Base-by-base conservation (phyloP, 1,284 basidiomycete species). In the Malassezia vespertilionis region DNA sequence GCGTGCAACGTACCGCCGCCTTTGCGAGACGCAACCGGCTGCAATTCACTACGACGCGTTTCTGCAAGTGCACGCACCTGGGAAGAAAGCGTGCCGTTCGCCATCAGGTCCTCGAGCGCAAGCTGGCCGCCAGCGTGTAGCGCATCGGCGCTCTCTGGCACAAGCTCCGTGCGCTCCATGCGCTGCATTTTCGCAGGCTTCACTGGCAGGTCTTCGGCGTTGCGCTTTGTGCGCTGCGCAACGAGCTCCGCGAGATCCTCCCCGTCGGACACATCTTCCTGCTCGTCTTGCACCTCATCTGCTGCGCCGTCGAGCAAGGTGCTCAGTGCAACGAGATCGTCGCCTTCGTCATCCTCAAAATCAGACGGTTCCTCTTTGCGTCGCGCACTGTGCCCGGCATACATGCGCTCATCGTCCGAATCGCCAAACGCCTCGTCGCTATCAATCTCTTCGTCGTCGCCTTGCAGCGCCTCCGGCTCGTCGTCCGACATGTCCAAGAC, bases 81-180 rank as follows among this genome's bases (percentile, higher is more conserved):
- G 32, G 59, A 60, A 28, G 57, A 58, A 10, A 64, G 39, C 15
- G 49, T 44, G 30, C 57, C 52, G 18, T 72, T 56, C 2, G 78
- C 77, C 31, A 89, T 77, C 2, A 89, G 76, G 60, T 88, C 84
- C 22, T 86, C 81, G 10, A 87, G 70, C 28, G 59, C 52, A 7
- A 63, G 46, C 17, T 22, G 52, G 40, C 31, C 40, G 14, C 42
- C 33, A 8, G 53, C 48, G 23, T 37, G 57, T 1, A 69, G 61
- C 14, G 73, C 73, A 21, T 74, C 75, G 34, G 68, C 61, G 33
- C 65, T 80, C 71, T 88, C 85, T 23, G 76, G 76, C 3, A 84
- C 82, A 23, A 78, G 79, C 64, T 85, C 82, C 2, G 81, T 83
- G 33, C 76, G 76, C 60, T 89, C 86, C 2, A 82, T 66, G 12